A percentile compares a stretch with the other conserved stretches of the same genome.
Conservation (phyloP, 1,139 yeast genomes). For the Blastobotrys aristatus region DNA sequence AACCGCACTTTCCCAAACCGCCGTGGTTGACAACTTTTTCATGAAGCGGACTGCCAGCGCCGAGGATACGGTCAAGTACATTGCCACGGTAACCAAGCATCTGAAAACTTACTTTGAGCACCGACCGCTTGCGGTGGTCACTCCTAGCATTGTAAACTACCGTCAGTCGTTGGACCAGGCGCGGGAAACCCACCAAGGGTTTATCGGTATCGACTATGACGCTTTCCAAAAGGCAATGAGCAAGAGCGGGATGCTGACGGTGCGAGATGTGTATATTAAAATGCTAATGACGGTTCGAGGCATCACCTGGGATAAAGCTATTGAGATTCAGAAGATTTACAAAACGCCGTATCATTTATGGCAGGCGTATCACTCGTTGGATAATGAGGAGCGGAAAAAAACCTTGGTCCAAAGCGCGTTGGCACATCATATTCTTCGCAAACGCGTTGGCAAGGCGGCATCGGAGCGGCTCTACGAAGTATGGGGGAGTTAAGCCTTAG, state of each 20-base stretch:
- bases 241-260: conserved; percentile 65
- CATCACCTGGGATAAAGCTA: conserved; percentile 77
- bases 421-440: conserved; percentile 51
- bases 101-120: conserved; percentile 35
- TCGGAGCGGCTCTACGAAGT: conserved; percentile 58
- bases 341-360: conserved; percentile 56
- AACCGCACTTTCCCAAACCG: conserved; percentile 70
- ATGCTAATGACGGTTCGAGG: conserved; percentile 81
- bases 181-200: conserved; percentile 37
- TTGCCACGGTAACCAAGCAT: conserved; percentile 52
- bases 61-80: conserved; percentile 68
- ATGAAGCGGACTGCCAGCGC: conserved; percentile 64
- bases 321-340: conserved; percentile 61
- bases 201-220: conserved; percentile 57
- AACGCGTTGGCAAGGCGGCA: conserved; percentile 53
- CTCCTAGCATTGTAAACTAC: conserved; percentile 46
- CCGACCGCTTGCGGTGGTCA: conserved; percentile 30
- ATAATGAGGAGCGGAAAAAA: conserved; percentile 36
- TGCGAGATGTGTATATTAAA: conserved; percentile 67
- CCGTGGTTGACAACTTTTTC: conserved; percentile 62
- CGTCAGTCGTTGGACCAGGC: conserved; percentile 18
- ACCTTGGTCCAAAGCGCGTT: conserved; percentile 44
- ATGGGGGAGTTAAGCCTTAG: conserved; percentile 56
- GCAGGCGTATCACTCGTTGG: conserved; percentile 38
- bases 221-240: conserved; percentile 67